These are phyloP conservation scores for Coprinopsis strossmayeri DNA, from an alignment of 768 basidiomycete genomes.

Conservation along the genomic window DNA sequence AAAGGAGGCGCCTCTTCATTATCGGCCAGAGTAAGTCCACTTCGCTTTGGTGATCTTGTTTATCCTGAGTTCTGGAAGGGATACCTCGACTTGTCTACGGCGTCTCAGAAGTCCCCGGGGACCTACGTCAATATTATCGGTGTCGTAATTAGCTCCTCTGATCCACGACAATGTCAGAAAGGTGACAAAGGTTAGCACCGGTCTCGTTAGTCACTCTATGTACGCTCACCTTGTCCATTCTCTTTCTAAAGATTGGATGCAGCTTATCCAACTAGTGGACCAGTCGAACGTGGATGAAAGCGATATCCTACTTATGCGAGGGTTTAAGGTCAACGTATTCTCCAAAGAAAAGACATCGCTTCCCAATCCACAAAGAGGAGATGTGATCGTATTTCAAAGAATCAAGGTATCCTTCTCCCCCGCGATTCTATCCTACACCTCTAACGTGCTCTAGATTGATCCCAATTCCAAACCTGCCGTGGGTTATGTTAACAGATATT, in stretches of 20 bases:
- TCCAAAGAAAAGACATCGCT: conserved; percentile 43
- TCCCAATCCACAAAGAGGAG: conserved; percentile 39
- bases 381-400: conserved; percentile 43
- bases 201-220: background rate
- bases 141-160: background rate
- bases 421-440: background rate
- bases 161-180: background rate
- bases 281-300: conserved; percentile 35
- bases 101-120: background rate
- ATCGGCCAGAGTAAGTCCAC: background rate
- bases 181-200: background rate
- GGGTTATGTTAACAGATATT: background rate
- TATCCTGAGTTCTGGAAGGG: background rate
- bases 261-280: conserved; percentile 44
- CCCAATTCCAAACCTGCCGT: background rate
- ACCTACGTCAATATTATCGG: background rate
- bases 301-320: conserved; percentile 15
- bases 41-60: background rate
- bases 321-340: conserved; percentile 46
- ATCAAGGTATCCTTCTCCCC: conserved; percentile 35
- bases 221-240: no score
- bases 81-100: background rate
- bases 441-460: background rate
- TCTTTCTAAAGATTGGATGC: conserved; percentile 34
- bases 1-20: background rate